A percentile compares a stretch with the other conserved stretches of the same genome.
These are phyloP conservation scores for Solanum virginianum DNA, from an alignment of 257 asterid species.

Conservation along the genomic window DNA sequence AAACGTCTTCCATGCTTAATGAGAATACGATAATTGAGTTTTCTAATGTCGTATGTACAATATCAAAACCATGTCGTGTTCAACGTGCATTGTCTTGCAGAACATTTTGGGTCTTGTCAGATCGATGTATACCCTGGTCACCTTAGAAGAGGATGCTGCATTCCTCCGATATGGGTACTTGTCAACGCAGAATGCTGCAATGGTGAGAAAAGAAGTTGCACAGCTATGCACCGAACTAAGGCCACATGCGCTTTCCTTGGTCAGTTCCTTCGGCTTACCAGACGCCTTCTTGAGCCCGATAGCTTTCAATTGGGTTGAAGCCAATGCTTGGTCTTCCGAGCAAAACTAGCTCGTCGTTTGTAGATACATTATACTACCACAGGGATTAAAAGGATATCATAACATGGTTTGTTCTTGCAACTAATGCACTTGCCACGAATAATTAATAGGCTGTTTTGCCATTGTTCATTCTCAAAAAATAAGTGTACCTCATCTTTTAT, in stretches of 20 bases:
- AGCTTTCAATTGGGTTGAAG: constrained; percentile 88
- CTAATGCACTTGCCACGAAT: background rate
- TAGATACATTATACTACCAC: background rate
- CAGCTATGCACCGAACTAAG: constrained; percentile 69
- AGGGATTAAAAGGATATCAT: background rate
- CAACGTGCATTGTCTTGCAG: constrained; percentile 29
- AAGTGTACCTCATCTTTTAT: background rate
- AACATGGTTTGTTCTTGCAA: background rate
- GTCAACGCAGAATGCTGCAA: constrained; percentile 44
- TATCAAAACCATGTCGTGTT: background rate
- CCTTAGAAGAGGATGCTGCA: constrained; percentile 77
- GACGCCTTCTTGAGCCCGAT: constrained; percentile 89
- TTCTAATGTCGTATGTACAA: background rate
- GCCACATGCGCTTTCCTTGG: constrained; percentile 76
- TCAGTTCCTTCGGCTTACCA: constrained; percentile 73
- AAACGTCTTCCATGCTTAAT: background rate
- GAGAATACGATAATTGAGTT: background rate
- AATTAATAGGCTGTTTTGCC: background rate
- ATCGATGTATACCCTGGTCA: constrained; percentile 49
- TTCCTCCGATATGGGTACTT: constrained; percentile 82
- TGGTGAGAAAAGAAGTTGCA: constrained; percentile 62
- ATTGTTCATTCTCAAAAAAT: background rate
- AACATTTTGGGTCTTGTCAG: constrained; percentile 52
- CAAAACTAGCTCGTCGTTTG: background rate
- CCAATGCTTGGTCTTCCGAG: constrained; percentile 58